phyloP scores from a whole-genome alignment of 1,139 yeast species.

The Saccharomyces pastorianus region DNA sequence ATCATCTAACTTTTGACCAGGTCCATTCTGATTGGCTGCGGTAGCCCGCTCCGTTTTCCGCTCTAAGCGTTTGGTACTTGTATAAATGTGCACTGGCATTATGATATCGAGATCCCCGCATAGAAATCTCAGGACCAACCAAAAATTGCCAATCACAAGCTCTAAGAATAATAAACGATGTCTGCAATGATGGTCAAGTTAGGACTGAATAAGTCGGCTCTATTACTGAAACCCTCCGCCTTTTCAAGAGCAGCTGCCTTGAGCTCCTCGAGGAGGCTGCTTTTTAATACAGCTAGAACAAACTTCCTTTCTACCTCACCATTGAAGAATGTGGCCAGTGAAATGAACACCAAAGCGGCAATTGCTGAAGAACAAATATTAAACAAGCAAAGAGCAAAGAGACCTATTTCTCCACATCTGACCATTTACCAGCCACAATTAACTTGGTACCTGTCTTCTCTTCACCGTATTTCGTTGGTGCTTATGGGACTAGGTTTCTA shows the following conservation, averaged over 20 bases:
- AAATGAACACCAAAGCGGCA: neutral
- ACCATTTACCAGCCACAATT: constrained; percentile 80
- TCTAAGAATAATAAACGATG: neutral
- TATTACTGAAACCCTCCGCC: neutral
- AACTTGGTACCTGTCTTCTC: constrained; percentile 64
- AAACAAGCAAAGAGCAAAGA: constrained; percentile 69
- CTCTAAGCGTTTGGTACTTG: neutral
- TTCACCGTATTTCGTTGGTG: constrained; percentile 84
- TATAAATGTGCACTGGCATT: neutral
- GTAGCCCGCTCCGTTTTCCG: neutral
- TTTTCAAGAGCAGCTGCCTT: neutral
- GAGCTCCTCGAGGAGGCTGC: neutral
- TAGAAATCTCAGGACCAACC: neutral
- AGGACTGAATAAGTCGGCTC: neutral
- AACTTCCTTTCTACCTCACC: neutral
- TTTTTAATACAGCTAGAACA: neutral
- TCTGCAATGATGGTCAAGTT: neutral
- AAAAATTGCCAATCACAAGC: neutral
- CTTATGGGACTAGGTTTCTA: constrained; percentile 70
- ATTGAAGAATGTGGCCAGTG: neutral
- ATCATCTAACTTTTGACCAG: neutral
- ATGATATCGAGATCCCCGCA: neutral
- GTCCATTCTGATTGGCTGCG: neutral
- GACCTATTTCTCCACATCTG: constrained; percentile 87
- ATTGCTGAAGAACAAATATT: constrained; percentile 54